Conservation (phyloP, 2,329 filamentous ascomycete genomes). For the Chaetomiaceae sp. region DNA sequence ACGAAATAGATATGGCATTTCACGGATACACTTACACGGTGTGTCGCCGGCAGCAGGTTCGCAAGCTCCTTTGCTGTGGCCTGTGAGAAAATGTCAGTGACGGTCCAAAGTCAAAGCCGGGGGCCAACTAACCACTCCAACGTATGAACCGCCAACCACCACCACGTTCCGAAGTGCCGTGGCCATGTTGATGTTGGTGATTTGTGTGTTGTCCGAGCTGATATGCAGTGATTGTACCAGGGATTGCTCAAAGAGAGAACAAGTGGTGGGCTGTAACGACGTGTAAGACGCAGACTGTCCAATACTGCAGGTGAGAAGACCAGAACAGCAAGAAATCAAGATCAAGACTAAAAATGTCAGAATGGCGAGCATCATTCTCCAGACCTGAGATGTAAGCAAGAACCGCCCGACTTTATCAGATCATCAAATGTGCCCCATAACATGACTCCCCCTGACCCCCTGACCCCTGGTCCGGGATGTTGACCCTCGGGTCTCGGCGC, state of each 20-base stretch:
- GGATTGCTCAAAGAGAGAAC: too few relatives aligned
- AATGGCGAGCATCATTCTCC: neutral
- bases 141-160: conserved; percentile 44
- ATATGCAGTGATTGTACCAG: neutral
- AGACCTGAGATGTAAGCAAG: neutral
- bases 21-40: conserved; percentile 26
- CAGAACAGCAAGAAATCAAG: neutral
- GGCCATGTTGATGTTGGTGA: neutral
- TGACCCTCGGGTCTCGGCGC: conserved; percentile 5
- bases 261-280: too few relatives aligned
- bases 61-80: conserved; percentile 33
- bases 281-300: too few relatives aligned
- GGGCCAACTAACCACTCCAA: conserved; percentile 36
- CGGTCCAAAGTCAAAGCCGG: too few relatives aligned
- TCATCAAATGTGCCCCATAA: neutral
- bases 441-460: neutral
- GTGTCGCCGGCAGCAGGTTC: conserved; percentile 34
- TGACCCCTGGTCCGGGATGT: neutral
- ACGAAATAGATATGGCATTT: neutral
- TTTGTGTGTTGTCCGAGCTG: neutral
- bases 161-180: conserved; percentile 35
- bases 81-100: too few relatives aligned
- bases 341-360: neutral
- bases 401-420: conserved; percentile 1
- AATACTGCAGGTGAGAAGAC: too few relatives aligned